Evolutionary conservation across 2,329 filamentous ascomycete species (phyloP), one percentile per base, ranked within the genome.

Genomic region (Pyrenophora seminiperda): DNA sequence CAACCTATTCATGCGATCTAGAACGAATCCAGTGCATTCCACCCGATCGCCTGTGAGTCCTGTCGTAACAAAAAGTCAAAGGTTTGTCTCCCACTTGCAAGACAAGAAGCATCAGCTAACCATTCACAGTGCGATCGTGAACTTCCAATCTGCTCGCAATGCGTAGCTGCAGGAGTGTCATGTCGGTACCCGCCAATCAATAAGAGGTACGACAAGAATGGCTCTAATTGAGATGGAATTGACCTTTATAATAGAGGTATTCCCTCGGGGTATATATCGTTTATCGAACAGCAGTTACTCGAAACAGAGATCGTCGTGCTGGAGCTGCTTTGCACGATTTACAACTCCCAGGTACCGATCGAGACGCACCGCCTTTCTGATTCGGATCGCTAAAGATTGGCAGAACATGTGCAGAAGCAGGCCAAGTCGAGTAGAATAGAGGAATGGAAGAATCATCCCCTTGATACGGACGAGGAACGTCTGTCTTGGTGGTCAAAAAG

Each of bases 11-110:
- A 51, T n/a, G 46, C 37, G 7, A 10, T 41, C 40, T 19, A 36
- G 24, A 19, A 36, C 11, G 54, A 59, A 34, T 19, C 36, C 15
- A 37, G 17, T 34, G 37, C 32, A 7, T 53, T 54, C 10, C 50
- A 64, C 50, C 61, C 63, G 14, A 65, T 66, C 20, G 58, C 63
- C 4, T 66, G 63, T 41, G 61, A 66, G 27, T 50, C 53, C 6
- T 66, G 63, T 44, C 56, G 63, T 24, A 62, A 56, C 43, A 66
- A 65, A 42, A 66, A 66, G 41, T 62, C 58, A 17, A 66, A 63
- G 52, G 62, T 66, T 48, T 10, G 39, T 29, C 17, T 31, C 11
- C 5, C 14, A 7, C 15, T 9, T 7, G 7, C 14, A 15, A 29
- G 22, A 5, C 24, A n/a, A 15, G 13, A 34, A 10, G 27, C 20